Percentiles rank a stretch among this genome's conserved stretches.
These are phyloP conservation scores for Hydnum rufescens DNA, from an alignment of 768 basidiomycete species.

Conservation along the genomic window DNA sequence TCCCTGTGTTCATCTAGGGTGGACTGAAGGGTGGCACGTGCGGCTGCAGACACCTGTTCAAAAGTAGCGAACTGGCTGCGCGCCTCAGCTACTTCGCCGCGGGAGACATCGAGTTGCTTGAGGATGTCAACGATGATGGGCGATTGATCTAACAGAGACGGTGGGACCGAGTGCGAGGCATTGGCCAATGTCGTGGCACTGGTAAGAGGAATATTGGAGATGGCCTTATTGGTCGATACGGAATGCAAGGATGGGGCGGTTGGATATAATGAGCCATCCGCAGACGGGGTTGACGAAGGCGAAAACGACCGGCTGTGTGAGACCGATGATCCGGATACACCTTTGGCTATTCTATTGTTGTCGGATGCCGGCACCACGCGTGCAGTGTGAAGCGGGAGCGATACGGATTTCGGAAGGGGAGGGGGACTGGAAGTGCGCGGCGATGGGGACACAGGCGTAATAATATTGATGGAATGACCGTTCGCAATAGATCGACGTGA, in stretches of 20 bases:
- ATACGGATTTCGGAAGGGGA: slow-evolving; percentile 64
- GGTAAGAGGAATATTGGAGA: not conserved
- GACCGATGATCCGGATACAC: not conserved
- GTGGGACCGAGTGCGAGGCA: too few relatives aligned
- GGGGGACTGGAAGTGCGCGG: slow-evolving; percentile 56
- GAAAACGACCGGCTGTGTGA: too few relatives aligned
- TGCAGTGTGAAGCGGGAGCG: slow-evolving; percentile 50
- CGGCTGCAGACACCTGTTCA: slow-evolving; percentile 33
- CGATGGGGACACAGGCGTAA: slow-evolving; percentile 4
- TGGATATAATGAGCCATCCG: not conserved
- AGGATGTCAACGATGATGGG: slow-evolving; percentile 56
- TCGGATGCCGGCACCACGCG: too few relatives aligned
- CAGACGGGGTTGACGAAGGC: too few relatives aligned
- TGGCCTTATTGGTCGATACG: not conserved
- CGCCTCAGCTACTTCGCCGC: slow-evolving; percentile 43
- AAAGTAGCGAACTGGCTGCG: slow-evolving; percentile 48
- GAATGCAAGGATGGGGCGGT: not conserved
- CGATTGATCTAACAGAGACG: slow-evolving; percentile 22
- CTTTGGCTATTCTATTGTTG: slow-evolving; percentile 18
- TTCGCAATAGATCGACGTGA: not conserved
- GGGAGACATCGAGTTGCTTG: slow-evolving; percentile 46
- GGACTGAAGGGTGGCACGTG: slow-evolving; percentile 42
- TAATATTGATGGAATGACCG: too few relatives aligned
- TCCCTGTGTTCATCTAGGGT: slow-evolving; percentile 57
- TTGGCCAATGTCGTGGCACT: not conserved